Base-by-base conservation (phyloP, 2,329 filamentous ascomycete genomes). In the Pseudogymnoascus sp. region DNA sequence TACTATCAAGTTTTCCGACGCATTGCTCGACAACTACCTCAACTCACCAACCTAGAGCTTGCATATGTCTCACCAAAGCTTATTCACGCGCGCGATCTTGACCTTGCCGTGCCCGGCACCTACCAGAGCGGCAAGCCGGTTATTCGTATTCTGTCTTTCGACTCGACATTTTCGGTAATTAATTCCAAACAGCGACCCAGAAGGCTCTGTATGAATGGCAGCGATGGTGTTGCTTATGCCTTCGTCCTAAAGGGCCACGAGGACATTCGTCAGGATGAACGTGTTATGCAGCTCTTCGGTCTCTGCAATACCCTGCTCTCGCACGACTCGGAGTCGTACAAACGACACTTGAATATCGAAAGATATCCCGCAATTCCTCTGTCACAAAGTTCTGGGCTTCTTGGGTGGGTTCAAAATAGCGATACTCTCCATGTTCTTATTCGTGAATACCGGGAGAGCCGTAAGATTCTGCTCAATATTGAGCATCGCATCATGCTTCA, bases 401-500 rank as follows among this genome's bases (percentile, higher is more conserved):
- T 99, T 19, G 93, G 94, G 49, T 99, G 93, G 90, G 92, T 99
- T 22, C 92, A 91, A 9, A 97, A 99, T 78, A 97, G 91, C 71
- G 94, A 99, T 74, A 99, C 95, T 0, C 80, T 99, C 14, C 95
- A 99, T 73, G 90, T 96, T 16, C 83, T 99, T 55, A 99, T 99
- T 71, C 86, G 94, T 66, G 94, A 99, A 74, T 99, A 99, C 73
- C 90, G 94, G 65, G 95, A 99, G 75, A 96, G 90, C 68, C 87
- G 94, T 62, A 96, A 97, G 78, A 99, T 99, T 67, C 79, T 99
- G 39, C 87, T 99, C 68, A 99, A 99, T 72, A 99, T 99, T 67
- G 94, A 99, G 77, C 94, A 99, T 73, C 89, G 95, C 45, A 99
- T 99, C 74, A 99, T 99, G 94, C 80, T 99, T 62, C 95, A 99